These are phyloP conservation scores for Phytophthora macrochlamydospora DNA, from an alignment of 352 stramenopile genomes.

Conservation along the genomic window DNA sequence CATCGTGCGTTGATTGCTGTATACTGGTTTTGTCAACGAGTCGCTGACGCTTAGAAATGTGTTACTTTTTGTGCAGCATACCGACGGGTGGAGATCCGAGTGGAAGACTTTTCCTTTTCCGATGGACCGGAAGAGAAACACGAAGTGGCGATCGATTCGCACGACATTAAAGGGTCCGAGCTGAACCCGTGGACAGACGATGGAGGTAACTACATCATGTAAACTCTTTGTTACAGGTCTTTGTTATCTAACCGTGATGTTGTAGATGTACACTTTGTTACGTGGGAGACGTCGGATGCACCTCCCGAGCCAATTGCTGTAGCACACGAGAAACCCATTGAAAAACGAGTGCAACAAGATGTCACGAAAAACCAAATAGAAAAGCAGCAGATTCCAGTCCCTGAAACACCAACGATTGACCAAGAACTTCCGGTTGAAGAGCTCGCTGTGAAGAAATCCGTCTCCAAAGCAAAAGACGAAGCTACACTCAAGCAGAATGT, in stretches of 20 bases:
- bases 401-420: not conserved
- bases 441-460: constrained; percentile 11
- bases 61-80: constrained; percentile 17
- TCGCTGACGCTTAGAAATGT: too few relatives aligned
- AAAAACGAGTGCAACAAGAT: constrained; percentile 1
- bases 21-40: not conserved
- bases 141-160: constrained; percentile 55
- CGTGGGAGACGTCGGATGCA: constrained; percentile 36
- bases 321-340: constrained; percentile 3
- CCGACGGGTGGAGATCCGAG: constrained; percentile 57
- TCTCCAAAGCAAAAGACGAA: constrained; percentile 16
- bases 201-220: not conserved
- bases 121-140: constrained; percentile 49
- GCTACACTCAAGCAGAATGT: constrained; percentile 20
- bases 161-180: constrained; percentile 63
- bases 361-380: not conserved
- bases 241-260: not conserved
- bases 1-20: constrained; percentile 32
- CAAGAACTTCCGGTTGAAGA: constrained; percentile 6
- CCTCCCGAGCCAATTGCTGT: not conserved
- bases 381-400: not conserved
- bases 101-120: constrained; percentile 72
- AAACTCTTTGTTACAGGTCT: not conserved
- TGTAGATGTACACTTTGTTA: constrained; percentile 32
- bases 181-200: constrained; percentile 31